A percentile compares a stretch with the other conserved stretches of the same genome.
These are phyloP conservation scores for Colletotrichum chrysophilum DNA, from an alignment of 2,329 filamentous ascomycete species.

Conservation along the genomic window DNA sequence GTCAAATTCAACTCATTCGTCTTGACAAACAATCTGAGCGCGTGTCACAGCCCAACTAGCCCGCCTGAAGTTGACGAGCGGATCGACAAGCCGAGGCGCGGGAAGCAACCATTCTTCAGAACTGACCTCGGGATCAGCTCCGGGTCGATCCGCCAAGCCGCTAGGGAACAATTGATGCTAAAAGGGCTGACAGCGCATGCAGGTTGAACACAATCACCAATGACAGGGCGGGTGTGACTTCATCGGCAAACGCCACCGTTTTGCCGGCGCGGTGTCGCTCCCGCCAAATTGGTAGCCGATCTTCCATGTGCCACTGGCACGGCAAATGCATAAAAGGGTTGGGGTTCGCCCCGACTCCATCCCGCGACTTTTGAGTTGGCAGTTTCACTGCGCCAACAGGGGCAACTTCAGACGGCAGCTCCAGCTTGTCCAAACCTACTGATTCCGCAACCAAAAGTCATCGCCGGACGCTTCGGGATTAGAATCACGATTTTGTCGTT, in stretches of 20 bases:
- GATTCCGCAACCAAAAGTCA: background rate
- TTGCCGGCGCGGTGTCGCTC: background rate
- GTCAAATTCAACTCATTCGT: background rate
- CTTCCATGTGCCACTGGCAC: background rate
- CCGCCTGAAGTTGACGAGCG: background rate
- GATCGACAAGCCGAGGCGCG: background rate
- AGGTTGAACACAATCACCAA: background rate
- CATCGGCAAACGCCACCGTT: conserved; percentile 5
- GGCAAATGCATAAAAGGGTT: background rate
- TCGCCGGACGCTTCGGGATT: background rate
- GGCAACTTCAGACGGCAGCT: background rate
- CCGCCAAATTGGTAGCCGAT: background rate
- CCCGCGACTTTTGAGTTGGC: background rate
- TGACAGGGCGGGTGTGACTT: background rate
- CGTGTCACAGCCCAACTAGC: background rate
- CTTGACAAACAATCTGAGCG: background rate
- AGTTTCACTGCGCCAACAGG: background rate
- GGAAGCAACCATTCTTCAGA: background rate
- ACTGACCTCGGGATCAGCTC: background rate
- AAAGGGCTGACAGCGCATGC: background rate
- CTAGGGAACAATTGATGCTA: background rate
- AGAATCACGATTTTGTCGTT: fast-evolving
- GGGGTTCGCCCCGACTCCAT: background rate
- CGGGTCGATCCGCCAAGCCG: background rate
- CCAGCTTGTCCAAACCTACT: background rate